Evolutionary conservation across 768 basidiomycete genomes (phyloP), one percentile per base, ranked within the genome.

Genomic region (Boletus rubescentipes): DNA sequence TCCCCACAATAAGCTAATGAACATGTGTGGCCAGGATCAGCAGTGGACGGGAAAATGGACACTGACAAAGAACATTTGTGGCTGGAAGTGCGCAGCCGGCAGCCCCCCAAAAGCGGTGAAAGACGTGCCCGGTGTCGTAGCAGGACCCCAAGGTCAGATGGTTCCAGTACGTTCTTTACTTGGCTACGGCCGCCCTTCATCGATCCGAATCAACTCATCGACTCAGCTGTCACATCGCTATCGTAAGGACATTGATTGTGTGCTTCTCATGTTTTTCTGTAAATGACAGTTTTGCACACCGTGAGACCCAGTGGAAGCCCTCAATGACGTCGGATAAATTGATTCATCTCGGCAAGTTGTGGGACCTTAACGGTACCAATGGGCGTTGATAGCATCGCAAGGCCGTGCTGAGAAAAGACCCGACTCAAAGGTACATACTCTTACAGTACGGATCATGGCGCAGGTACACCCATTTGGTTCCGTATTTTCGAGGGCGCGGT

Each of bases 1-100:
- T 55, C 63, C 53, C 58, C 66, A 31, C 61, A 67, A 56, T 60
- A 49, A 65, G 55, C 51, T 58, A 55, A 66, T 57, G 49, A 21
- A 63, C 54, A 48, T 59, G 46, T 39, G 32, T 54, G 37, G 51
- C 34, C 40, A 51, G 46, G 63, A 67, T 60, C 60, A 54, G 36
- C 53, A 46, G 10, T 42, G 21, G 39, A 40, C 26, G 7, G 37
- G 50, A 57, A 38, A 41, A 15, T 15, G 9, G 7, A 2, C 6
- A 37, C 7, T 37, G n/a, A 32, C 45, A 47, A 41, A 6, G 21
- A 21, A 32, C 16, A 32, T 34, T 36, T 23, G 47, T 50, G 35
- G 54, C 29, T 46, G 21, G 45, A 41, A 32, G 18, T 20, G 43
- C 36, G 29, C 40, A 35, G 21, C 12, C 37, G 26, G 26, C 6